phyloP scores from a whole-genome alignment of 208 protist genomes.

The Trypanosoma theileri region DNA sequence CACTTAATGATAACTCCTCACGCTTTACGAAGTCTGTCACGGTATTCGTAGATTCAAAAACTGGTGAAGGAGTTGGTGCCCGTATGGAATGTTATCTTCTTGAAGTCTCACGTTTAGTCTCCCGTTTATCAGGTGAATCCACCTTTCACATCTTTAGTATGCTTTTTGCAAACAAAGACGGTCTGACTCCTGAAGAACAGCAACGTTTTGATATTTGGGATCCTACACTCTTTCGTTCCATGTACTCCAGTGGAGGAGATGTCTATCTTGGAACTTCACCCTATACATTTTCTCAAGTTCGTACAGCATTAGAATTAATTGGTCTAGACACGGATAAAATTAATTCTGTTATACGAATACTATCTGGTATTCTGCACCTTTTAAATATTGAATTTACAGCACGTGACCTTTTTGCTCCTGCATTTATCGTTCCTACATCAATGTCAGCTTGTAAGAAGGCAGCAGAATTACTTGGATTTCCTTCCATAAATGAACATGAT shows the following conservation, averaged over 20 bases:
- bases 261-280: constrained; percentile 1
- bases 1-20: constrained; percentile 29
- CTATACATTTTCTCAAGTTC: constrained; percentile 34
- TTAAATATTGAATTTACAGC: constrained; percentile 62
- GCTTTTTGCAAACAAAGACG: constrained; percentile 20
- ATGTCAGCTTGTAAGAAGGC: constrained; percentile 12
- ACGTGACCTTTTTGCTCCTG: constrained; percentile 19
- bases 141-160: constrained; percentile 25
- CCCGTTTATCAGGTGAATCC: constrained; percentile 12
- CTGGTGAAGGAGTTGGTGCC: constrained; percentile 12
- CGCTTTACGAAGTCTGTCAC: constrained; percentile 29
- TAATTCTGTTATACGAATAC: constrained; percentile 37
- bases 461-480: constrained; percentile 10
- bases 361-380: constrained; percentile 64
- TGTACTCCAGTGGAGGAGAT: background rate
- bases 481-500: background rate
- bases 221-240: constrained; percentile 18
- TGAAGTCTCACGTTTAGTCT: constrained; percentile 19
- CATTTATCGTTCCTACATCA: constrained; percentile 6
- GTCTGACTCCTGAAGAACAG: constrained; percentile 19
- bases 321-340: constrained; percentile 24
- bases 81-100: constrained; percentile 22
- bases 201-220: constrained; percentile 27
- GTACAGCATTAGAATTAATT: constrained; percentile 36
- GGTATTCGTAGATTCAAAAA: constrained; percentile 6